These are phyloP conservation scores for Verticillium isaacii DNA, from an alignment of 2,329 filamentous ascomycete species.

Conservation along the genomic window DNA sequence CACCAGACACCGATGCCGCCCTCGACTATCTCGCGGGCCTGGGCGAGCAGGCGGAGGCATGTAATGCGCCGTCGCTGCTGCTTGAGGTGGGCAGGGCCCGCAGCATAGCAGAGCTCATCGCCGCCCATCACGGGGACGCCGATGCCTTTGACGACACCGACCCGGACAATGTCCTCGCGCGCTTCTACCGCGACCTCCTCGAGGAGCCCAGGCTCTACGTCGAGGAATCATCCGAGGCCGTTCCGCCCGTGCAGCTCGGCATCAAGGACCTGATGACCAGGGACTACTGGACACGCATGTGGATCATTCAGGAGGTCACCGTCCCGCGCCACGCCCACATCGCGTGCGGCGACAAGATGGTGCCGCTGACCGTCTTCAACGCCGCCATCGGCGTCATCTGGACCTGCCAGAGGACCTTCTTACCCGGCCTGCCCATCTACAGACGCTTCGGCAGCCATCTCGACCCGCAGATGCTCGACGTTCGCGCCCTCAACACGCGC, in stretches of 20 bases:
- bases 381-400: neutral
- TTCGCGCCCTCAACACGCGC: conserved; percentile 1
- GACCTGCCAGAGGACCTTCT: neutral
- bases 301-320: conserved; percentile 25
- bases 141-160: neutral
- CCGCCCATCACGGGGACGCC: neutral
- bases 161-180: neutral
- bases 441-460: neutral
- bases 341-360: conserved; percentile 16
- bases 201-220: neutral
- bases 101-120: neutral
- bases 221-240: neutral
- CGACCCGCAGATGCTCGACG: neutral
- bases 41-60: neutral
- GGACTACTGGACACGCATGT: conserved; percentile 29
- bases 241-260: neutral
- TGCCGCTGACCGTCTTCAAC: conserved; percentile 8
- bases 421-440: neutral
- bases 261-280: conserved; percentile 20
- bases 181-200: neutral
- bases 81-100: neutral
- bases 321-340: conserved; percentile 17
- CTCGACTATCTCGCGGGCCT: neutral
- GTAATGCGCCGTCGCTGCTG: neutral
- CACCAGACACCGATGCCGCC: neutral